These are phyloP conservation scores for Lablab purpureus DNA, from an alignment of 306 rosid species.

Conservation along the genomic window DNA sequence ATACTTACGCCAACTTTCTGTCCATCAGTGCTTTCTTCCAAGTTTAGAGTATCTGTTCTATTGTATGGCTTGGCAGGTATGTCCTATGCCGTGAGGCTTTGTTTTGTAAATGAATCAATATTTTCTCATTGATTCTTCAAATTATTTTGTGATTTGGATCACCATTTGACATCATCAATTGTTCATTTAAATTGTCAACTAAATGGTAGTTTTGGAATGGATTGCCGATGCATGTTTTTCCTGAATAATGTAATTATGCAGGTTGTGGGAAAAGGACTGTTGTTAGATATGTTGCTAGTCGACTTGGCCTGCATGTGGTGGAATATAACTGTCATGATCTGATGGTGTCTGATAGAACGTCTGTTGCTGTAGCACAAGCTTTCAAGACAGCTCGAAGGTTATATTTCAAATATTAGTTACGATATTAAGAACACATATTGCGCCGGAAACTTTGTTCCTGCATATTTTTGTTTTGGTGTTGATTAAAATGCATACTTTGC, in stretches of 20 bases:
- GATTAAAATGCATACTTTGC: not conserved
- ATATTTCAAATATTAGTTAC: constrained; percentile 13
- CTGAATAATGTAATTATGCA: constrained; percentile 53
- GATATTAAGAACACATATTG: constrained; percentile 24
- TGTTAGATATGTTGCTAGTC: constrained; percentile 79
- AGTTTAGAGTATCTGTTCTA: constrained; percentile 88
- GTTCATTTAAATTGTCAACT: constrained; percentile 31
- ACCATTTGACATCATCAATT: constrained; percentile 28
- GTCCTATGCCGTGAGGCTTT: constrained; percentile 42
- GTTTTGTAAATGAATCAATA: not conserved
- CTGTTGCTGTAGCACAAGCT: constrained; percentile 84
- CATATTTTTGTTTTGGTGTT: not conserved
- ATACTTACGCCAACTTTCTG: constrained; percentile 83
- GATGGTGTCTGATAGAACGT: constrained; percentile 65
- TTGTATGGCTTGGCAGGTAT: constrained; percentile 86
- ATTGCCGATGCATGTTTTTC: constrained; percentile 36
- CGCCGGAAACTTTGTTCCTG: constrained; percentile 10
- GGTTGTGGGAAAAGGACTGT: constrained; percentile 97
- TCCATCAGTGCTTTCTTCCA: constrained; percentile 82
- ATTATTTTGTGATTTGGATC: constrained; percentile 36
- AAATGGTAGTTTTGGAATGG: constrained; percentile 39
- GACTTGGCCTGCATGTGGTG: constrained; percentile 92
- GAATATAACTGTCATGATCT: constrained; percentile 91
- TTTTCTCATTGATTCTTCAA: constrained; percentile 5
- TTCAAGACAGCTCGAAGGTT: constrained; percentile 89